phyloP scores from a whole-genome alignment of 805 yeast species.

The Candida argentea region DNA sequence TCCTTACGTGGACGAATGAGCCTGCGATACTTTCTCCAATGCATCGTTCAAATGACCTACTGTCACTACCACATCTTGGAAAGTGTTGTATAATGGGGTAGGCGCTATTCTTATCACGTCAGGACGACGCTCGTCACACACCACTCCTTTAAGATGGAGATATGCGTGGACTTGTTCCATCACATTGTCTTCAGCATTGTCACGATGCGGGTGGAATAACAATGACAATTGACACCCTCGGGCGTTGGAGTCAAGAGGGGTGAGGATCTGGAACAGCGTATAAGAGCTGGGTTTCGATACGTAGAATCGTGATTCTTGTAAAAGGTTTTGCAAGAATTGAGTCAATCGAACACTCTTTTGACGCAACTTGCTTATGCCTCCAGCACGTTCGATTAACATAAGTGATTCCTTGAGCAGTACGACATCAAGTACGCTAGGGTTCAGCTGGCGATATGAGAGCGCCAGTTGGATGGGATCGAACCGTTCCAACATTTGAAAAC shows the following conservation, averaged over 20 bases:
- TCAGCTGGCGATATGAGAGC: slow-evolving; percentile 78
- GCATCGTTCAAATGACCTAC: slow-evolving; percentile 36
- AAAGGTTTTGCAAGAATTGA: slow-evolving; percentile 37
- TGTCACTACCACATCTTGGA: slow-evolving; percentile 47
- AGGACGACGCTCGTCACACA: slow-evolving; percentile 86
- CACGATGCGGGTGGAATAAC: slow-evolving; percentile 38
- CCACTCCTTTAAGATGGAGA: slow-evolving; percentile 50
- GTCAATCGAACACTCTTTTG: slow-evolving; percentile 51
- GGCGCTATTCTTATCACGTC: slow-evolving; percentile 89
- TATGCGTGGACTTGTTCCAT: slow-evolving; percentile 53
- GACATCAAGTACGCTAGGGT: slow-evolving; percentile 81
- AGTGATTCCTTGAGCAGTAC: slow-evolving; percentile 63
- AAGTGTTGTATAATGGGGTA: slow-evolving; percentile 71
- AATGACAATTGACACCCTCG: slow-evolving; percentile 82
- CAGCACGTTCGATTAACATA: slow-evolving; percentile 45
- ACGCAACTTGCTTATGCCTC: slow-evolving; percentile 55
- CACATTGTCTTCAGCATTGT: slow-evolving; percentile 16
- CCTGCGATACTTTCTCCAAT: slow-evolving; percentile 8
- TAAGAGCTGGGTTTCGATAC: slow-evolving; percentile 14
- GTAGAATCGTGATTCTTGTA: slow-evolving; percentile 40
- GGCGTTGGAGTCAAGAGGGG: slow-evolving; percentile 46
- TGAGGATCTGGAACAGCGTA: slow-evolving; percentile 61
- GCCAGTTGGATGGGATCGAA: slow-evolving; percentile 84
- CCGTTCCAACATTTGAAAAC: slow-evolving; percentile 72
- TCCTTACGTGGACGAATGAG: neutral